phyloP scores from a whole-genome alignment of 495 filamentous ascomycete genomes.

The Poronia punctata region DNA sequence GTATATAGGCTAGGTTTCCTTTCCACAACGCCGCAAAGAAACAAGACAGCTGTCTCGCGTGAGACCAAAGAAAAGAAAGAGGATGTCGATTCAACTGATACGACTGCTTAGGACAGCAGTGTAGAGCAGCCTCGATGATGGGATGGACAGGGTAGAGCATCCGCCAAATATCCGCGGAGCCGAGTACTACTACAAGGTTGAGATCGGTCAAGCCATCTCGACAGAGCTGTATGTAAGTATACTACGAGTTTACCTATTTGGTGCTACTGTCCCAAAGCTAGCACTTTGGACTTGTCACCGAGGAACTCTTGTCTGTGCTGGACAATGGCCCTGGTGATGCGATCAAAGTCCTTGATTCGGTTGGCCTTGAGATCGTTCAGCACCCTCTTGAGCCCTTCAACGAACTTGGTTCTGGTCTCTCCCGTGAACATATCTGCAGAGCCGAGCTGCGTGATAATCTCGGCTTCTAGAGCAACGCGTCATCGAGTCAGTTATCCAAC shows the following conservation, averaged over 20 bases:
- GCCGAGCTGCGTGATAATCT: conserved; percentile 77
- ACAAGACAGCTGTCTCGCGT: conserved; percentile 1
- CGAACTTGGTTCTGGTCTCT: conserved; percentile 65
- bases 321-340: conserved; percentile 74
- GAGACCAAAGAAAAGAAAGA: too few species aligned
- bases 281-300: conserved; percentile 45
- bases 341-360: conserved; percentile 72
- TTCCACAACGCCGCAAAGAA: conserved; percentile 1
- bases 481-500: conserved; percentile 54
- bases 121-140: too few species aligned
- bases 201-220: conserved; percentile 6
- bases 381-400: conserved; percentile 64
- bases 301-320: conserved; percentile 61
- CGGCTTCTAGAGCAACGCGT: conserved; percentile 65
- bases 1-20: conserved; percentile 1
- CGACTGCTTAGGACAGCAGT: too few species aligned
- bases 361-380: conserved; percentile 67
- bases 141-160: too few species aligned
- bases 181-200: conserved; percentile 16
- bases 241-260: conserved; percentile 25
- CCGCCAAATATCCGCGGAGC: not conserved
- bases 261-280: conserved; percentile 29
- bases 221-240: conserved; percentile 19
- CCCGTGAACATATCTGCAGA: conserved; percentile 61
- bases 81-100: too few species aligned